phyloP scores from a whole-genome alignment of 164 flowering plant species.

The Echeveria elegans region DNA sequence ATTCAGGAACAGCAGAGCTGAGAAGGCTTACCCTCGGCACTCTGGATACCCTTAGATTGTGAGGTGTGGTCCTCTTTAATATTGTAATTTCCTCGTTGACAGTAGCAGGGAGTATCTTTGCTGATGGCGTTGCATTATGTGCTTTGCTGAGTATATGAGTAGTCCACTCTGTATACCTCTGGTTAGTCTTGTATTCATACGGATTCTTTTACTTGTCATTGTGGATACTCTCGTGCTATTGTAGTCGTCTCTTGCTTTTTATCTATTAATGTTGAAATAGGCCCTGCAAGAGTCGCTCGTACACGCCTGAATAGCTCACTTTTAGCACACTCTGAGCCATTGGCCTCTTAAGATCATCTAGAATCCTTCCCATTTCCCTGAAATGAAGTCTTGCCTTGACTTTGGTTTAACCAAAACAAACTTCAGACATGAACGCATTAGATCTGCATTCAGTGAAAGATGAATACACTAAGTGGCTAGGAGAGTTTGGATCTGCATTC shows the following conservation, averaged over 20 bases:
- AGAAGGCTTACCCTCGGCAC: constrained; percentile 14
- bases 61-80: not conserved
- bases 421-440: no score
- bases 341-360: constrained; percentile 27
- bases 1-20: constrained; percentile 30
- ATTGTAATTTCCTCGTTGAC: not conserved
- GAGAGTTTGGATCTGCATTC: constrained; percentile 6
- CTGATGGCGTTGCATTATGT: not conserved
- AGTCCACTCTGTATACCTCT: constrained; percentile 4
- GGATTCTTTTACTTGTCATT: not conserved
- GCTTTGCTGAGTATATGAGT: constrained; percentile 1
- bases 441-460: no score
- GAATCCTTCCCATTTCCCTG: constrained; percentile 15
- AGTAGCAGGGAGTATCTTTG: not conserved
- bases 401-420: no score
- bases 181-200: not conserved
- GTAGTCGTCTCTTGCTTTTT: not conserved
- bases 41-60: not conserved
- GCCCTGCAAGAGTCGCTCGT: constrained; percentile 1
- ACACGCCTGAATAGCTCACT: constrained; percentile 32
- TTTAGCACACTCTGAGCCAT: constrained; percentile 44
- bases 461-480: no score
- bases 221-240: not conserved
- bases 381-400: no score
- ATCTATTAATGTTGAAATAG: not conserved